Base-by-base conservation (phyloP, 306 rosid genomes). In the barrel medic (Medicago truncatula) region DNA sequence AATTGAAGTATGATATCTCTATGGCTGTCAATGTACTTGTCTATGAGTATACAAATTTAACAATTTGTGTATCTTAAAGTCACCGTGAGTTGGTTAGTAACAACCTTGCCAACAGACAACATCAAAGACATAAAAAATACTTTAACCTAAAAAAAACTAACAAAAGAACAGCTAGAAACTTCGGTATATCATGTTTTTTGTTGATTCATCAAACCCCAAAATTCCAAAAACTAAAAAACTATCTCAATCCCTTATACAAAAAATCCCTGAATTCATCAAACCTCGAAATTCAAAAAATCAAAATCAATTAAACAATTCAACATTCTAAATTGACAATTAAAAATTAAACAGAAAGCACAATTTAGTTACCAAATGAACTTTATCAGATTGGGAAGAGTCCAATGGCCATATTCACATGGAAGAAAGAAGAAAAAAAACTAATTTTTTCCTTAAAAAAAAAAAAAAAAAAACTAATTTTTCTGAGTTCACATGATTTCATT, bases 321-420 rank as follows among this genome's bases (percentile, higher is more conserved):
- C 73, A 16, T 64, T 65, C 58, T 54, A 9, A 68, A 80, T 61
- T 50, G 67, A 75, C 41, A 75, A 41, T 15, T 41, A 50, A 78
- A 70, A 61, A 7, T 20, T 10, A 7, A 82, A 78, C 18, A 72
- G 0, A 54, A 23, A 61, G 71, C 21, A 69, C 5, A 14, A 49
- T 10, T 8, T 25, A 59, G 18, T 71, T 41, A 74, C 74, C 76
- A 70, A 44, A 41, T 58, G 69, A 59, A 28, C 16, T 39, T 39
- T 53, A 16, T 72, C 69, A 79, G 82, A 72, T 61, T 72, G 73
- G 50, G 57, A 67, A 76, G 64, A 61, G 74, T 28, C 71, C 81
- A 70, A 62, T 59, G 84, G 67, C 77, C 80, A 43, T 3, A 67
- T 40, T 75, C 78, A 78, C 16, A 58, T 34, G 36, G 7, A 5